Evolutionary conservation across 257 asterid species (phyloP).

Genomic region (Solanum peruvianum): DNA sequence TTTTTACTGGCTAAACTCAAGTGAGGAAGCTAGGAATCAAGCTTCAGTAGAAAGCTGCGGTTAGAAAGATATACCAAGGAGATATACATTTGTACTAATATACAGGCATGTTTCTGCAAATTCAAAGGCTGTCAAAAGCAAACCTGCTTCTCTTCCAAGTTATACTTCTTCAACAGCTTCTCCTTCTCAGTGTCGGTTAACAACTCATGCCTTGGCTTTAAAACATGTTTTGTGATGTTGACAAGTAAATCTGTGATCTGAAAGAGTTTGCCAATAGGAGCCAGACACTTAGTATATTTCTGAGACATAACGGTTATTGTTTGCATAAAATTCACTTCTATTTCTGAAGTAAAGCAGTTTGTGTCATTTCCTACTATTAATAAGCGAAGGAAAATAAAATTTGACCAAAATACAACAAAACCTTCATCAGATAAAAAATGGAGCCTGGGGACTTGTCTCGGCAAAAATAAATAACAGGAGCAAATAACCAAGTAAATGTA

Average conservation of each 20-base stretch:
- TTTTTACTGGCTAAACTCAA: neutral
- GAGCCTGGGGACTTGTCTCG: neutral
- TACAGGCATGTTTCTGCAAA: neutral
- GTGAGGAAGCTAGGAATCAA: neutral
- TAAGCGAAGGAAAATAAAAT: neutral
- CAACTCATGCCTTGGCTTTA: constrained; percentile 83
- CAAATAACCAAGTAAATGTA: neutral
- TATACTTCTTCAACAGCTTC: constrained; percentile 51
- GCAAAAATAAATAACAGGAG: neutral
- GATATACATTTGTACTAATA: neutral
- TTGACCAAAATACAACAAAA: neutral
- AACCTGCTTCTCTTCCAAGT: constrained; percentile 82
- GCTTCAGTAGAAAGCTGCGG: neutral
- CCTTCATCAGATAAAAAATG: neutral
- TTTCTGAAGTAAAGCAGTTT: neutral
- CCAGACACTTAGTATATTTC: neutral
- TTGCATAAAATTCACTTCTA: neutral
- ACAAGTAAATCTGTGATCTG: constrained; percentile 86
- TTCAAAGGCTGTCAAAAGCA: neutral
- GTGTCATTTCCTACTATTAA: neutral
- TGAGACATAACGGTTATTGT: neutral
- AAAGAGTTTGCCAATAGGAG: neutral
- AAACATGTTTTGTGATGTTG: constrained; percentile 70
- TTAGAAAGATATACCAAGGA: neutral
- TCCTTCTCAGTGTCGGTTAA: constrained; percentile 54